These are phyloP conservation scores for Croton setiger DNA, from an alignment of 441 rosid genomes.

Conservation along the genomic window DNA sequence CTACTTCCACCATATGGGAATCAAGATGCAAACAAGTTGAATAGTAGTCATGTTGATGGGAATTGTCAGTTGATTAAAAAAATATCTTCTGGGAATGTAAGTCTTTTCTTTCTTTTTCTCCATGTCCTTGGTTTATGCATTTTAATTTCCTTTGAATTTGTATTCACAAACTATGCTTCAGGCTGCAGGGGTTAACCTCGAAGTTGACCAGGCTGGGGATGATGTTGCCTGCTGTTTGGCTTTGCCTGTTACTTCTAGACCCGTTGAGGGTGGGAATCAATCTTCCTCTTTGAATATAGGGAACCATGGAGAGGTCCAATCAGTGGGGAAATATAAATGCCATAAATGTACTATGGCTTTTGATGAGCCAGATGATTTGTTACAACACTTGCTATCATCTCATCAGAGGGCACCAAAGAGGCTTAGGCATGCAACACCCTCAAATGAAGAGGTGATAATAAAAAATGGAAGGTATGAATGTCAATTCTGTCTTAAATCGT, in stretches of 20 bases:
- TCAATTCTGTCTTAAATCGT: conserved; percentile 59
- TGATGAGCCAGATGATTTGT: conserved; percentile 50
- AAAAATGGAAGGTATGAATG: conserved; percentile 69
- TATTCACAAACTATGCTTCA: conserved; percentile 28
- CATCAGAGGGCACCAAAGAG: conserved; percentile 60
- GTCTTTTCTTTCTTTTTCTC: conserved; percentile 6
- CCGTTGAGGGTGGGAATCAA: conserved; percentile 32
- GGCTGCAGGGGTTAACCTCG: conserved; percentile 28
- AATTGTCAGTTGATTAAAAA: conserved; percentile 20
- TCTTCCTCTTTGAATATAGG: conserved; percentile 22
- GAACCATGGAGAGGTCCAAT: conserved; percentile 34
- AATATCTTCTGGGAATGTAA: conserved; percentile 38
- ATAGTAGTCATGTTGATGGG: conserved; percentile 21
- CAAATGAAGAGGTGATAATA: conserved; percentile 55
- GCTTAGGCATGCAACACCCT: conserved; percentile 46
- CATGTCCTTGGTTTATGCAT: not conserved
- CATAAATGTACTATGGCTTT: conserved; percentile 62
- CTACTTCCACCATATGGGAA: conserved; percentile 38
- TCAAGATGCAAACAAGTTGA: conserved; percentile 26
- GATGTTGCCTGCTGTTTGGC: conserved; percentile 24
- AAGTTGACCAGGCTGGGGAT: conserved; percentile 27
- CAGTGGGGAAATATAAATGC: conserved; percentile 46
- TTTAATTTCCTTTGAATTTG: conserved; percentile 15
- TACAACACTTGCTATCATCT: conserved; percentile 57
- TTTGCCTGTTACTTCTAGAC: conserved; percentile 25